These are phyloP conservation scores for Fragaria vesca DNA, from an alignment of 306 rosid species.

Conservation along the genomic window DNA sequence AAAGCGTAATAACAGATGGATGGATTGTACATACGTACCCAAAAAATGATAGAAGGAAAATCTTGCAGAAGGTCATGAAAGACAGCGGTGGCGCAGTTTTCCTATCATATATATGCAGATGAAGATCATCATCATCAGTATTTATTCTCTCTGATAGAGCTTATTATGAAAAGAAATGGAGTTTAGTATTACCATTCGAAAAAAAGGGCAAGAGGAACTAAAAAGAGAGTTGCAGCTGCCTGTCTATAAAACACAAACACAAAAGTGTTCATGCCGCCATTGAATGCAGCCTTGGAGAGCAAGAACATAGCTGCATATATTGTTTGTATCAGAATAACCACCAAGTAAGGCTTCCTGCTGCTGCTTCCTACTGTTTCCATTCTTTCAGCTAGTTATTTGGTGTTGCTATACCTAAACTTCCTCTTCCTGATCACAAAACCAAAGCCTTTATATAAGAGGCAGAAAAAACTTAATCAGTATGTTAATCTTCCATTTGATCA, in stretches of 20 bases:
- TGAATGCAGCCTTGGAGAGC: constrained; percentile 71
- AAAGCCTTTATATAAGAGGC: not conserved
- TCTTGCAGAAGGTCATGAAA: constrained; percentile 60
- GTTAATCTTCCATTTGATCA: not conserved
- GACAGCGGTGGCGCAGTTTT: constrained; percentile 61
- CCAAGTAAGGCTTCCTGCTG: constrained; percentile 28
- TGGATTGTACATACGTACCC: constrained; percentile 47
- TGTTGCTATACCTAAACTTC: not conserved
- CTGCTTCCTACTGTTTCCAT: constrained; percentile 21
- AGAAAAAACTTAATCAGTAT: not conserved
- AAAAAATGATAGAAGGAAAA: constrained; percentile 58
- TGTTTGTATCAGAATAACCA: constrained; percentile 50
- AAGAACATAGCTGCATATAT: constrained; percentile 67
- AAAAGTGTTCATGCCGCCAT: constrained; percentile 75
- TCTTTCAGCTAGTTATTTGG: not conserved
- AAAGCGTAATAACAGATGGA: not conserved
- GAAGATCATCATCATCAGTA: not conserved
- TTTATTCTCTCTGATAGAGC: not conserved
- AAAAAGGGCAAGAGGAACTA: constrained; percentile 53
- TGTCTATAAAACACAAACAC: constrained; percentile 78
- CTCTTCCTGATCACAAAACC: not conserved
- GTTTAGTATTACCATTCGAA: constrained; percentile 45
- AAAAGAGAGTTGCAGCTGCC: constrained; percentile 50
- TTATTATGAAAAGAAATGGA: not conserved
- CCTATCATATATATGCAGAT: constrained; percentile 27